A percentile compares a stretch with the other conserved stretches of the same genome.
These are phyloP conservation scores for Dioscorea dumetorum DNA, from an alignment of 106 monocot genomes.

Conservation along the genomic window DNA sequence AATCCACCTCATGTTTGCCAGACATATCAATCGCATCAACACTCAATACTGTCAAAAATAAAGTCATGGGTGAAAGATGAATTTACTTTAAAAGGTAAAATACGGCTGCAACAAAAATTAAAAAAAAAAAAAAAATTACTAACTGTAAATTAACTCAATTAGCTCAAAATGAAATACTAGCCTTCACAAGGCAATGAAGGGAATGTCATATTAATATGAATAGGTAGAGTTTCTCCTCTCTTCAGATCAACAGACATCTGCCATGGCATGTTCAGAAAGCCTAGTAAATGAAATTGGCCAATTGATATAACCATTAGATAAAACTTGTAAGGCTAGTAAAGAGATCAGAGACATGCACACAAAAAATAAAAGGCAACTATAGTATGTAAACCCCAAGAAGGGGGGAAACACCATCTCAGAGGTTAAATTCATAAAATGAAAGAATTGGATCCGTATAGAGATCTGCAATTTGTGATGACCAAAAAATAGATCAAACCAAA, in stretches of 20 bases:
- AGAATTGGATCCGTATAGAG: background rate
- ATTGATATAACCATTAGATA: background rate
- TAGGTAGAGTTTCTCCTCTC: conserved; percentile 96
- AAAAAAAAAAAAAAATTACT: background rate
- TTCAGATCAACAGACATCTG: conserved; percentile 95
- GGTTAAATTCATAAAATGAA: background rate
- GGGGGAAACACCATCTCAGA: background rate
- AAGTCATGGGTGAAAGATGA: background rate
- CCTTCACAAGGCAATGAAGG: conserved; percentile 97
- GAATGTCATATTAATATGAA: conserved; percentile 92
- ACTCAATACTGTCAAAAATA: conserved; percentile 63
- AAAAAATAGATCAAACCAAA: background rate
- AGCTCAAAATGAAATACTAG: conserved; percentile 12
- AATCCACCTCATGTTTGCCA: conserved; percentile 97
- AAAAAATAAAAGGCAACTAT: background rate
- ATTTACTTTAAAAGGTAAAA: conserved; percentile 1
- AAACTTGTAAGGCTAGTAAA: background rate
- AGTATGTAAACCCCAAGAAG: background rate
- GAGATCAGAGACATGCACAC: background rate
- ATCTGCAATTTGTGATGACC: background rate
- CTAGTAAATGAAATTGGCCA: background rate
- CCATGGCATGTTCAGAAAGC: background rate
- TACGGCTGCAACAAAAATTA: conserved; percentile 4
- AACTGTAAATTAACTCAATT: no score
- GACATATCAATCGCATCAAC: conserved; percentile 99